These are phyloP conservation scores for Lactifluus rugatus DNA, from an alignment of 768 basidiomycete species.

Conservation along the genomic window DNA sequence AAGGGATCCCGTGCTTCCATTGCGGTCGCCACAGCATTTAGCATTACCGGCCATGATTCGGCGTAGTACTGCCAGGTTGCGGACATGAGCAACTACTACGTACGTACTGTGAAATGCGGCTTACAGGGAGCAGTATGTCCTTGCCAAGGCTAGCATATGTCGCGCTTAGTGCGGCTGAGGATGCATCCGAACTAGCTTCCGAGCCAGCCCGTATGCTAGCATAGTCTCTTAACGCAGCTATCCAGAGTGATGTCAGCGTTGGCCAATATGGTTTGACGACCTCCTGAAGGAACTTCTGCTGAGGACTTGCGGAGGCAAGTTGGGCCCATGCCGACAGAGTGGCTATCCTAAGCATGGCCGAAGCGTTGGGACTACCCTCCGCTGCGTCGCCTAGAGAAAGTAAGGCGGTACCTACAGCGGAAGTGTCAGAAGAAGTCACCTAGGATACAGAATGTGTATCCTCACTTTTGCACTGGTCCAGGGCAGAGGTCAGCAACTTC, in stretches of 20 bases:
- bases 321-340: slow-evolving; percentile 95
- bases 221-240: slow-evolving; percentile 83
- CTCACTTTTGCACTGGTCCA: slow-evolving; percentile 84
- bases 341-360: slow-evolving; percentile 88
- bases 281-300: slow-evolving; percentile 65
- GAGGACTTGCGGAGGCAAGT: slow-evolving; percentile 65
- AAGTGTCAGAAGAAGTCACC: neutral
- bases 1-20: slow-evolving; percentile 63
- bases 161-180: slow-evolving; percentile 66
- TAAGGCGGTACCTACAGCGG: slow-evolving; percentile 61
- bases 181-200: slow-evolving; percentile 68
- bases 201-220: slow-evolving; percentile 85
- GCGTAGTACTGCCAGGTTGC: slow-evolving; percentile 63
- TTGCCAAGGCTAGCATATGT: slow-evolving; percentile 83
- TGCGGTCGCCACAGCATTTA: slow-evolving; percentile 74
- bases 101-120: slow-evolving; percentile 23
- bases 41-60: slow-evolving; percentile 68
- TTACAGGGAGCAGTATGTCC: slow-evolving; percentile 83
- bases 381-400: slow-evolving; percentile 77
- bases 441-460: slow-evolving; percentile 1
- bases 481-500: slow-evolving; percentile 74
- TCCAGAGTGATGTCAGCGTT: slow-evolving; percentile 75
- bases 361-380: slow-evolving; percentile 87
- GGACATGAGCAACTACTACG: neutral
- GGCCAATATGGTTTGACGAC: slow-evolving; percentile 75